These are phyloP conservation scores for Crucibulum cyathiforme DNA, from an alignment of 1,284 basidiomycete species.

Conservation along the genomic window DNA sequence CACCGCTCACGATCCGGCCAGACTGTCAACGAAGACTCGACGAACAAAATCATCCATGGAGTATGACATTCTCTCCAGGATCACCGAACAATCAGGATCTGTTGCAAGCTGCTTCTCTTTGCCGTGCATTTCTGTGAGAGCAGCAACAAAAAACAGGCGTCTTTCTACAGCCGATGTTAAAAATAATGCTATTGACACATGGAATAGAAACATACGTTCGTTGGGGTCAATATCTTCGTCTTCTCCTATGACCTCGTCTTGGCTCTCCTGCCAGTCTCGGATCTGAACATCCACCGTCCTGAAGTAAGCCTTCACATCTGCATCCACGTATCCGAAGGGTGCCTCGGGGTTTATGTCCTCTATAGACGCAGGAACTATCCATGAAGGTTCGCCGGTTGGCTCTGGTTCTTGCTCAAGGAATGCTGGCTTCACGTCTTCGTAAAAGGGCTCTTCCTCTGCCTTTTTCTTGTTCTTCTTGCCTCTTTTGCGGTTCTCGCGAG, in stretches of 20 bases:
- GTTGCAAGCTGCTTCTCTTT: constrained; percentile 91
- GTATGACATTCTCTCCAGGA: constrained; percentile 86
- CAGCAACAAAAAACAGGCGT: constrained; percentile 83
- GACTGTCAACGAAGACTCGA: constrained; percentile 84
- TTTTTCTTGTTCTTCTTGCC: constrained; percentile 76
- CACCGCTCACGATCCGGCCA: constrained; percentile 81
- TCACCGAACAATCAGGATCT: constrained; percentile 88
- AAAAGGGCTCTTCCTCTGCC: constrained; percentile 33
- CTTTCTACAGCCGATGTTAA: constrained; percentile 58
- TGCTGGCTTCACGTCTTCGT: constrained; percentile 6
- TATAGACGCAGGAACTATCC: constrained; percentile 60
- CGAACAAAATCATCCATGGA: constrained; percentile 95
- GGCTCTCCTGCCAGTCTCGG: constrained; percentile 76
- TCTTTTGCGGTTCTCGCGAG: constrained; percentile 76
- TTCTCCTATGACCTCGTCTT: constrained; percentile 42
- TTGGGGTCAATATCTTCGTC: constrained; percentile 69
- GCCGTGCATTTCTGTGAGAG: constrained; percentile 80
- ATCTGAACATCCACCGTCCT: constrained; percentile 86
- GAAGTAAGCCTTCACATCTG: constrained; percentile 91
- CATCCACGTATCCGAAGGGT: constrained; percentile 87
- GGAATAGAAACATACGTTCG: constrained; percentile 63
- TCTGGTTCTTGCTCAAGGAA: constrained; percentile 18
- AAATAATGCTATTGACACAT: constrained; percentile 2
- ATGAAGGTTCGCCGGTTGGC: constrained; percentile 55
- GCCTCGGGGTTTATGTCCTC: constrained; percentile 65